A percentile compares a stretch with the other conserved stretches of the same genome.
phyloP scores from a whole-genome alignment of 148 eudicot genomes.

The Nyssa sinensis region DNA sequence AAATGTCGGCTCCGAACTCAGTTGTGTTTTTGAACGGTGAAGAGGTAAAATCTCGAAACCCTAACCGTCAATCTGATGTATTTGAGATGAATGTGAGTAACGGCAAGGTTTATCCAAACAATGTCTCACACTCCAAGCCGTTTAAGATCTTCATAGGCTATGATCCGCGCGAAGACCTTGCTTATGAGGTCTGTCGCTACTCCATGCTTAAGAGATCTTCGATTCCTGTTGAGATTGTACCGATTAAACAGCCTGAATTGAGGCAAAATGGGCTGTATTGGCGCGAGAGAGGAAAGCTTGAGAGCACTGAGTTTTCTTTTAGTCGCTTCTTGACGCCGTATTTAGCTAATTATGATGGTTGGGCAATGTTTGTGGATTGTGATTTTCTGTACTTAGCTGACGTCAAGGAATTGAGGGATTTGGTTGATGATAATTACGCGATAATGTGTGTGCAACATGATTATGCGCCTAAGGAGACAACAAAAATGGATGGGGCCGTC shows the following conservation, averaged over 20 bases:
- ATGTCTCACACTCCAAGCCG: constrained; percentile 17
- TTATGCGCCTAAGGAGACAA: constrained; percentile 86
- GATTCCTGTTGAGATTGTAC: constrained; percentile 65
- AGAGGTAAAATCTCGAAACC: constrained; percentile 7
- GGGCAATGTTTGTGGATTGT: constrained; percentile 98
- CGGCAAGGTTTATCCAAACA: constrained; percentile 10
- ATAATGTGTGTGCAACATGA: constrained; percentile 98
- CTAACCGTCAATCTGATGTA: neutral
- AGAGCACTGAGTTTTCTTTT: constrained; percentile 94
- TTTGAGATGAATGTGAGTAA: constrained; percentile 5
- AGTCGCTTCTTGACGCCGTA: constrained; percentile 75
- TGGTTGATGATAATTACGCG: constrained; percentile 77
- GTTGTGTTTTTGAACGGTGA: neutral
- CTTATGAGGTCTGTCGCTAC: constrained; percentile 75
- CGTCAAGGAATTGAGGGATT: constrained; percentile 53
- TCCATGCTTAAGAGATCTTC: constrained; percentile 73
- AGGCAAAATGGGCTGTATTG: constrained; percentile 59
- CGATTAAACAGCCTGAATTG: constrained; percentile 71
- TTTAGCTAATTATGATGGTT: constrained; percentile 67
- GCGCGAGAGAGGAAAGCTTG: constrained; percentile 78
- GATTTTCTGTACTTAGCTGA: constrained; percentile 80
- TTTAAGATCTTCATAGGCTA: constrained; percentile 86
- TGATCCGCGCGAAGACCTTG: constrained; percentile 79
- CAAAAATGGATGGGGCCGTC: constrained; percentile 95
- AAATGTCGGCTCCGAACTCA: constrained; percentile 5